Evolutionary conservation across 768 basidiomycete species (phyloP), one percentile per base, ranked within the genome.

Genomic region (Gyrodon lividus): DNA sequence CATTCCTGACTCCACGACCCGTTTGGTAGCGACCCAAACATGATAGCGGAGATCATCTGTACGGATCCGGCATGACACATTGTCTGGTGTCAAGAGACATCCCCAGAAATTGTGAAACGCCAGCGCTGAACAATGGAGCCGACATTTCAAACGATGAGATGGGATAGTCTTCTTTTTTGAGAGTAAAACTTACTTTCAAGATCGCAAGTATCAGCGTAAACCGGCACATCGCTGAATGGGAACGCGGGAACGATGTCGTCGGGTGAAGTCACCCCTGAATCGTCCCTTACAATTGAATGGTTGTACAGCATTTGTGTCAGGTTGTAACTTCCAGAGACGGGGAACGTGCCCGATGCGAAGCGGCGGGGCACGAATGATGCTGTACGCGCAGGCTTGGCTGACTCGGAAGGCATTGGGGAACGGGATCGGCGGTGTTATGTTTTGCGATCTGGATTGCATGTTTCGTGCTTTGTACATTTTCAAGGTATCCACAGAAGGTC

Each of bases 201-300:
- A 56, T 81, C 64, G 13, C 75, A 57, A 6, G 76, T 77, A 49
- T 77, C 68, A 6, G 72, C 75, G 20, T 57, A 70, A 14, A 67
- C 42, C 41, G 57, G 59, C 14, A 58, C 60, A 12, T 67, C 59
- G 43, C 37, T 55, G 60, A 65, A 69, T 0, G 66, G 68, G 46
- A 68, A 61, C 13, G 59, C 57, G 51, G 68, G 68, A 30, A 78
- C 58, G 51, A 79, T 63, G 6, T 55, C 56, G 54, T 57, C 54
- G 22, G 65, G 59, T 41, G 46, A 19, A 46, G 53, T 30, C 14
- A 30, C 19, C 4, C 33, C 31, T n/a, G 34, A 30, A 24, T 43
- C 35, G 47, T 44, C 42, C 46, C 23, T 39, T 9, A 50, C 20
- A 16, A 43, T 22, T 5, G 55, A 28, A 39, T 62, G 58, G 43